Base-by-base conservation (phyloP, 177 flowering plant species). In the Tripterygium wilfordii region DNA sequence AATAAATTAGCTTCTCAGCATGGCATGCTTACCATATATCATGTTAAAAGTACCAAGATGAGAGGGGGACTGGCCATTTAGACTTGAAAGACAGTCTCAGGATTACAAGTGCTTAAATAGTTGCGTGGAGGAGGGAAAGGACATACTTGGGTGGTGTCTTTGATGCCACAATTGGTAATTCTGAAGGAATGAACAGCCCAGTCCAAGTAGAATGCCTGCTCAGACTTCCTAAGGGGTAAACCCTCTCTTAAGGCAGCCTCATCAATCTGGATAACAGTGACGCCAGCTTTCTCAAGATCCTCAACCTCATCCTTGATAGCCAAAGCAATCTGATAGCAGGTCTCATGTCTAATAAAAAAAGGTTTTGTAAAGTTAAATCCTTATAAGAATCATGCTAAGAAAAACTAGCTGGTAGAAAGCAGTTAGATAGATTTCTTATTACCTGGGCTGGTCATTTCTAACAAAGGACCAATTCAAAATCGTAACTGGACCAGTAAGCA, bases 401-500 rank as follows among this genome's bases (percentile, higher is more conserved):
- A 9, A 36, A n/a, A n/a, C n/a, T 4, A 2, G 3, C 19, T 26
- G 3, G 24, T 35, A 14, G 21, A 2, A 33, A 2, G 3, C 15
- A 20, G 12, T 2, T 17, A 3, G 23, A 12, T 4, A 12, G 22
- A 4, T 2, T 42, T 23, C n/a, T 38, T 4, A 22, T 49, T 43
- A 78, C 83, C 83, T 75, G 17, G 88, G 88, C 54, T 79, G 88
- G 56, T 84, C 88, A 45, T 79, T 69, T 61, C 86, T 66, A n/a
- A 79, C 82, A 54, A 85, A 81, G 28, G 94, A 81, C 94, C 94
- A 85, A 74, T 81, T 81, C 38, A 85, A 69, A 66, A 85, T 85
- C 48, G 88, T 85, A 15, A 85, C 94, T 30, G 84, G 88, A 27
- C 94, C 88, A 33, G 88, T 85, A 20, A 85, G 85, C 94, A 85